These are phyloP conservation scores for Fusarium heterosporum DNA, from an alignment of 2,329 filamentous ascomycete species.

Conservation along the genomic window DNA sequence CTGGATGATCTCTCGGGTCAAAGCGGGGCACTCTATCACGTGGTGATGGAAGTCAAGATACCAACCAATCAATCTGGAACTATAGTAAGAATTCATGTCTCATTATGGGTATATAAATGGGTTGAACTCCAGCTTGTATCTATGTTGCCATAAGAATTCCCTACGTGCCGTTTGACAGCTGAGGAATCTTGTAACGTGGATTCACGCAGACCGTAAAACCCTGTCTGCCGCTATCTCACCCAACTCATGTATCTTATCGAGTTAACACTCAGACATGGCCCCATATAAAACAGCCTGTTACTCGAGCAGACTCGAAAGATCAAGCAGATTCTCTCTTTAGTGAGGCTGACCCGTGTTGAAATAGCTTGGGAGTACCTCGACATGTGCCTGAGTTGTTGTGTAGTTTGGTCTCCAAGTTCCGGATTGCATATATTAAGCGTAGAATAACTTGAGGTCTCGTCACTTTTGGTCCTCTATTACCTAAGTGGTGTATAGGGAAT, in stretches of 20 bases:
- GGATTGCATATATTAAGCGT: background rate
- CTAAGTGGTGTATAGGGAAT: background rate
- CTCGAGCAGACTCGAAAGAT: background rate
- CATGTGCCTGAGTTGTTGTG: background rate
- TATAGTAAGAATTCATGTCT: background rate
- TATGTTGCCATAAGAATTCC: background rate
- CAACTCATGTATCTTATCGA: background rate
- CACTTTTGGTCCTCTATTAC: background rate
- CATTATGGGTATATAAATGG: slow-evolving; percentile 12
- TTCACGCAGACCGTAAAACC: background rate
- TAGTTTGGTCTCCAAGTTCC: background rate
- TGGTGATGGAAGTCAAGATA: slow-evolving; percentile 16
- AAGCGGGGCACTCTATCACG: slow-evolving; percentile 35
- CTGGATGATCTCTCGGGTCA: slow-evolving; percentile 32
- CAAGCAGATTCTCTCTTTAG: background rate
- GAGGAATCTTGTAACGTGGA: background rate
- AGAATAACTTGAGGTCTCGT: background rate
- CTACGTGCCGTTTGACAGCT: background rate
- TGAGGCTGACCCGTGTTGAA: background rate
- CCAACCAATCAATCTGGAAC: background rate
- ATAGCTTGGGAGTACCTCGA: background rate
- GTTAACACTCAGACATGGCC: background rate
- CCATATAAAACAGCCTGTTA: background rate
- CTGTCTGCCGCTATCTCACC: background rate
- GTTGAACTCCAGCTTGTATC: background rate